Evolutionary conservation across 805 yeast species (phyloP), one percentile per base, ranked within the genome.

Genomic region (Starmerella tilneyi): DNA sequence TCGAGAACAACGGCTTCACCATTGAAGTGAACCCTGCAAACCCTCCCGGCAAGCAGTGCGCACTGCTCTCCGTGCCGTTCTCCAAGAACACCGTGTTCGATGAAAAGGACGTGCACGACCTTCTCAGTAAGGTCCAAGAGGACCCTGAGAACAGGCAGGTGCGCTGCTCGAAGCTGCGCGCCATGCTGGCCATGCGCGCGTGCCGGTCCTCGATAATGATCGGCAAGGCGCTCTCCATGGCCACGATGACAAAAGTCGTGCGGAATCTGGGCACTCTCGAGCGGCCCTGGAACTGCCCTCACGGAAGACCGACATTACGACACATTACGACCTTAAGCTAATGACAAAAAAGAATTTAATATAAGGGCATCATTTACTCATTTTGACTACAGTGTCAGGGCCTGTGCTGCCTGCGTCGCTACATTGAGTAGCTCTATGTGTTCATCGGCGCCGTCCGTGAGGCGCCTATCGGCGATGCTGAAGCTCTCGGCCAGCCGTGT

Each of bases 301-400:
- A 92, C 63, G 98, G 99, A 0, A 68, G 99, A 51, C 99, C 98
- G 0, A 92, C 99, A 1, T 78, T 92, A 81, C 72, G 98, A 45
- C 96, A 89, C 62, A 67, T 89, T 47, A 75, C 79, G 48, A 85
- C 83, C 1, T 46, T 66, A 6, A 54, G 52, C 19, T 56, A 36
- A 35, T 17, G 20, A 15, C 16, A 23, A 9, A 29, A n/a, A 40
- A 21, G 5, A 30, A 7, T n/a, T n/a, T n/a, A n/a, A n/a, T n/a
- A n/a, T n/a, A n/a, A n/a, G n/a, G n/a, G n/a, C n/a, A n/a, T n/a
- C 4, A 35, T 3, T 12, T 15, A 32, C 13, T 24, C 19, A 23
- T 32, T 32, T 1, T 11, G 20, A 16, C 21, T 3, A 9, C 38
- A 16, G 43, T 2, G 21, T 47, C 21, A 53, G 34, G 3, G 54